Evolutionary conservation across 2,329 filamentous ascomycete genomes (phyloP), one percentile per base, ranked within the genome.

Genomic region (Venturia nashicola): DNA sequence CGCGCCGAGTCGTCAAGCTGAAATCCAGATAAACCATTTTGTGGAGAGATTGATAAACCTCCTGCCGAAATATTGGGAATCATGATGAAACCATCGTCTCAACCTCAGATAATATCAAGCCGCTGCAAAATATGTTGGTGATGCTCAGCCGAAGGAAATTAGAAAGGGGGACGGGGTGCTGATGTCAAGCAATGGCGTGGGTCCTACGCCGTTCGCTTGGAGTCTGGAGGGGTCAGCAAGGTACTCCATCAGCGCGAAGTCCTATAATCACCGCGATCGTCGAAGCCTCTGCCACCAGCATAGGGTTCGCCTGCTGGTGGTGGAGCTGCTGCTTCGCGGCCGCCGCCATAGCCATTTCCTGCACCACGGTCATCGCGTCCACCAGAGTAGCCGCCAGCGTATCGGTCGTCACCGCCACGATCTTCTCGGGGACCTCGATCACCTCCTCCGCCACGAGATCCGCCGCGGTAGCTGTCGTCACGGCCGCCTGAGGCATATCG

Each of bases 341-440:
- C 34, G 65, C 76, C 72, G 44, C 75, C 75, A 66, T 78, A 78
- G 69, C 75, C 75, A 48, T 62, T 46, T 40, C 54, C 61, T 51
- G 36, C 46, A 42, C 46, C 39, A 46, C 64, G 64, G 20, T 59
- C 64, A n/a, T 60, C 64, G 23, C 64, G 60, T 68, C 80, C 79
- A 64, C 80, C 79, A 64, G 34, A 57, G 27, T 57, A 57, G 51
- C 51, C 32, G 27, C 51, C 40, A 54, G 54, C 57, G 57, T 64
- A 64, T 34, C 59, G 55, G 18, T 64, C 63, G 20, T 39, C 60
- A 32, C 43, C 34, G 8, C 59, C 59, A 60, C 59, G 39, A 11
- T 44, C 61, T 16, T 62, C 36, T 67, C 77, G 76, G 74, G 76
- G 73, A 64, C 65, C 65, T 65, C 69, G 68, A 65, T 68, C 68